Evolutionary conservation across 768 basidiomycete species (phyloP), one percentile per base, ranked within the genome.

Genomic region (Leccinum pellstonianum): DNA sequence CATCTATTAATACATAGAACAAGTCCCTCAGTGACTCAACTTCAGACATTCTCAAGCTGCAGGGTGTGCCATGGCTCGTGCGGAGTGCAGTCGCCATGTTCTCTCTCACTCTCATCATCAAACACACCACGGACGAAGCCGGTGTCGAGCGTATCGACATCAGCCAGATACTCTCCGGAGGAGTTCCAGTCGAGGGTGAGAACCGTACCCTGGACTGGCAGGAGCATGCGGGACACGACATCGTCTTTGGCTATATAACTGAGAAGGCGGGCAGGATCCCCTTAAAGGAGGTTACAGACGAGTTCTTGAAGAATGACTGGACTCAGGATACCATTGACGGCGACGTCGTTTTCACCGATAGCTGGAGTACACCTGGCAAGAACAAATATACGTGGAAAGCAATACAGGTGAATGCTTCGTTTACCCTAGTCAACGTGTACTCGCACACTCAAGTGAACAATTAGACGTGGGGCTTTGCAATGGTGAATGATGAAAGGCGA

Each of bases 41-140:
- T 5, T 89, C 91, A 55, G 77, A 78, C 27, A 86, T 93, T 61
- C 83, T 93, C 46, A 69, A 72, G 33, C 76, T 87, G 3, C 91
- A 92, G 70, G 91, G 91, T 53, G 79, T 93, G 33, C 70, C 85
- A 35, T 93, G 90, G 90, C 59, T 86, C 50, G 87, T 77, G 64
- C 83, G 91, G 63, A 85, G 80, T 59, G 80, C 81, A 25, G 91
- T 93, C 66, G 57, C 68, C 23, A 33, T 77, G 27, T 85, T 81
- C 33, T 84, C 81, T 17, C 65, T 92, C 50, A 87, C 85, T 23
- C 81, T 91, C 41, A 56, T 56, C 48, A 70, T 90, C 66, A 87
- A 83, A 59, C 90, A 92, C 67, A 83, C 80, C 76, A 86, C 80
- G 62, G 83, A 87, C 51, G 84, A 81, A 14, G 74, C 70, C 2